Conservation (phyloP, 805 yeast species). For the Myxozyma geophila region DNA sequence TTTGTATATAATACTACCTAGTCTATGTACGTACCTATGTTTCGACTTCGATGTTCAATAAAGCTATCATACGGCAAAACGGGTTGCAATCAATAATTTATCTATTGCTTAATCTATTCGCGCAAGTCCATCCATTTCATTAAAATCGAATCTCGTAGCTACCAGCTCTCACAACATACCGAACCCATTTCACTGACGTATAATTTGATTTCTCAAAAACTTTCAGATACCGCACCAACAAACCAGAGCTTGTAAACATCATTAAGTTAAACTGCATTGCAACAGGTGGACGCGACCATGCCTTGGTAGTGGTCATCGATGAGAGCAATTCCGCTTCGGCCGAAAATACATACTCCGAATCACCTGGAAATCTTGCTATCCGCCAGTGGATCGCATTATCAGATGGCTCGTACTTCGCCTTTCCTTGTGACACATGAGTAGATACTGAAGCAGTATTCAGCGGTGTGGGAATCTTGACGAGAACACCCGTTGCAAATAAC, state of each 20-base stretch:
- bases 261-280: slow-evolving; percentile 67
- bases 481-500: slow-evolving; percentile 65
- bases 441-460: slow-evolving; percentile 57
- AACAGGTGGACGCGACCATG: slow-evolving; percentile 79
- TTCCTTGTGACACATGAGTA: slow-evolving; percentile 59
- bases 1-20: not conserved
- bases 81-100: not conserved
- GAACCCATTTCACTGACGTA: slow-evolving; percentile 83
- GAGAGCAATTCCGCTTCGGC: slow-evolving; percentile 55
- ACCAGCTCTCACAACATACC: slow-evolving; percentile 76
- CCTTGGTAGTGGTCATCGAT: slow-evolving; percentile 40
- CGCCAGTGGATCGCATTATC: slow-evolving; percentile 72
- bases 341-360: slow-evolving; percentile 62
- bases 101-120: not conserved
- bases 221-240: slow-evolving; percentile 71
- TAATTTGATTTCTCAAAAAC: slow-evolving; percentile 65
- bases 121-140: not conserved
- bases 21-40: not conserved
- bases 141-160: slow-evolving; percentile 63
- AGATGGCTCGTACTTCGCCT: slow-evolving; percentile 68
- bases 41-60: not conserved
- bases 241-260: slow-evolving; percentile 78
- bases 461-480: slow-evolving; percentile 71
- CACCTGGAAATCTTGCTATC: slow-evolving; percentile 68
- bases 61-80: not conserved